Percentiles rank a stretch among this genome's conserved stretches.
Conservation (phyloP, 2,329 filamentous ascomycete species). For the Penicillium concentricum region DNA sequence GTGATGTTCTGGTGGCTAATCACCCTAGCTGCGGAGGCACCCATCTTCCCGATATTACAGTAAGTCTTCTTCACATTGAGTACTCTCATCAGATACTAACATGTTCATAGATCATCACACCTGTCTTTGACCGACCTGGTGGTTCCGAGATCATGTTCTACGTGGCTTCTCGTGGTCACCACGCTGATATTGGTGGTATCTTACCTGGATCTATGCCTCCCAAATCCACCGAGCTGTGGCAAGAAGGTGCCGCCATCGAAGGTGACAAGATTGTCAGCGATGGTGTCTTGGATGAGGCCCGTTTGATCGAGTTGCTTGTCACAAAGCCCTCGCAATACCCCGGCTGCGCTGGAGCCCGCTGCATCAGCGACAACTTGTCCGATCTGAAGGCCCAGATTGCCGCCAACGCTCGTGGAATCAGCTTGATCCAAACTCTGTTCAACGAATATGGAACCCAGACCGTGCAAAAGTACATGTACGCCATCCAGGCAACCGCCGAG, state of each 20-base stretch:
- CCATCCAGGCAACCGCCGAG: conserved; percentile 79
- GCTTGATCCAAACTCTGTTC: conserved; percentile 71
- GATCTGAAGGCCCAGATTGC: conserved; percentile 85
- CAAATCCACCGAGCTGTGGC: conserved; percentile 47
- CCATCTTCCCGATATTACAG: conserved; percentile 79
- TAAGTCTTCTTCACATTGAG: conserved; percentile 35
- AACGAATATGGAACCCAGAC: conserved; percentile 74
- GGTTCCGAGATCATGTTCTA: conserved; percentile 77
- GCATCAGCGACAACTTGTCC: conserved; percentile 78
- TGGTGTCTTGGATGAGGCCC: conserved; percentile 74
- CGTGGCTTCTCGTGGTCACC: conserved; percentile 75
- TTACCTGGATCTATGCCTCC: conserved; percentile 79
- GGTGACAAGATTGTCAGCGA: conserved; percentile 67
- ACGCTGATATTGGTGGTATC: conserved; percentile 82
- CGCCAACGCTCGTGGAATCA: conserved; percentile 82
- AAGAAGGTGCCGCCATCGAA: conserved; percentile 50
- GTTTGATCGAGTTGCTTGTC: conserved; percentile 69
- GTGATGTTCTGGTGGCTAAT: conserved; percentile 80
- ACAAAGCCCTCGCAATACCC: conserved; percentile 71
- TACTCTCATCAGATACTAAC: neutral
- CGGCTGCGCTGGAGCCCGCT: conserved; percentile 75
- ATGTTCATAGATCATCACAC: conserved; percentile 59
- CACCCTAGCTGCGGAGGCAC: conserved; percentile 83
- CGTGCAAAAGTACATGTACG: conserved; percentile 80
- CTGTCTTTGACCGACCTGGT: conserved; percentile 63